Conservation (phyloP, 2,329 filamentous ascomycete species). For the Fusarium mexicanum region DNA sequence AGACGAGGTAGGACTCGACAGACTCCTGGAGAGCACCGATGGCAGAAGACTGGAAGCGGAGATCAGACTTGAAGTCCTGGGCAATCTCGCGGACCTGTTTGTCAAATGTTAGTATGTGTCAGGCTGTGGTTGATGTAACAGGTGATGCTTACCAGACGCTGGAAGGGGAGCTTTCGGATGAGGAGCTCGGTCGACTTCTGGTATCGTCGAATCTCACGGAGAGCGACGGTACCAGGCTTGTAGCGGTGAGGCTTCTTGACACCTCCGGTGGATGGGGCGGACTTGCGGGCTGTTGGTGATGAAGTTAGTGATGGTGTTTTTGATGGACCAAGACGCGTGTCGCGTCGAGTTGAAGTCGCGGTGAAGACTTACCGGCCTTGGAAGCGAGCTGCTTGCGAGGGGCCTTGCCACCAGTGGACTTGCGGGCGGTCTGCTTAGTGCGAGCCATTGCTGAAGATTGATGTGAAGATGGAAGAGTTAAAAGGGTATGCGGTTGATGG, state of each 20-base stretch:
- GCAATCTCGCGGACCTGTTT: slow-evolving; percentile 87
- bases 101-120: slow-evolving; percentile 12
- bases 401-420: slow-evolving; percentile 84
- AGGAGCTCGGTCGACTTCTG: slow-evolving; percentile 97
- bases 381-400: slow-evolving; percentile 97
- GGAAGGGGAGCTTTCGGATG: slow-evolving; percentile 97
- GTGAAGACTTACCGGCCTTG: slow-evolving; percentile 74
- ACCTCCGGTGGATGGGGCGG: slow-evolving; percentile 94
- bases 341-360: slow-evolving; percentile 18
- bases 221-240: slow-evolving; percentile 94
- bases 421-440: slow-evolving; percentile 74
- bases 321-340: slow-evolving; percentile 9
- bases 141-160: slow-evolving; percentile 76
- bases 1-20: slow-evolving; percentile 98
- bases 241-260: slow-evolving; percentile 95
- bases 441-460: slow-evolving; percentile 64
- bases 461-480: slow-evolving; percentile 48
- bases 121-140: background rate
- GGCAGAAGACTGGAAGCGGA: slow-evolving; percentile 97
- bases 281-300: slow-evolving; percentile 76
- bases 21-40: slow-evolving; percentile 98
- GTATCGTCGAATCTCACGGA: slow-evolving; percentile 98
- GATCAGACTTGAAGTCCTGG: slow-evolving; percentile 93
- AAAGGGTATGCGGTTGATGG: slow-evolving; percentile 40
- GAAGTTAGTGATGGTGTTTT: slow-evolving; percentile 19